Conservation (phyloP, 805 yeast species). For the Wickerhamomyces mucosus region DNA sequence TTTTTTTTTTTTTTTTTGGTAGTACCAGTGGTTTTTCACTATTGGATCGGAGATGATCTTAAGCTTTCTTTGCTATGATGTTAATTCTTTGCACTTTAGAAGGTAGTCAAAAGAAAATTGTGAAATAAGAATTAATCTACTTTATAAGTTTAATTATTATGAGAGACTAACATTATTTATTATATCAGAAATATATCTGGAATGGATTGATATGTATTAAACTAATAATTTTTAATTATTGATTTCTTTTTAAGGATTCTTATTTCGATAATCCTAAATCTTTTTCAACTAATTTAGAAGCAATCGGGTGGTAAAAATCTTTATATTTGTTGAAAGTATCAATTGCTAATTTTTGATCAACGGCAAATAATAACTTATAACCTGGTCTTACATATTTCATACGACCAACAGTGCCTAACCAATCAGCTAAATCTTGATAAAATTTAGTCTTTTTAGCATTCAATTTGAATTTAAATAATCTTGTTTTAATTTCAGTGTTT, state of each 20-base stretch:
- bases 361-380: conserved; percentile 52
- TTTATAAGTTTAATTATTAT: too few relatives aligned
- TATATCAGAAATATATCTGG: too few relatives aligned
- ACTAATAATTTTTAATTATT: background rate
- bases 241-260: conserved; percentile 1
- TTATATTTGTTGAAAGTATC: conserved; percentile 52
- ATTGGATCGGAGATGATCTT: too few relatives aligned
- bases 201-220: too few relatives aligned
- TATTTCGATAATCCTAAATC: conserved; percentile 59
- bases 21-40: too few relatives aligned
- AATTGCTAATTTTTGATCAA: conserved; percentile 57
- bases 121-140: too few relatives aligned
- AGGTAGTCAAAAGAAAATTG: too few relatives aligned
- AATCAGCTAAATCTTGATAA: conserved; percentile 53
- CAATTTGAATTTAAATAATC: conserved; percentile 66
- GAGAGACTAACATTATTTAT: too few relatives aligned
- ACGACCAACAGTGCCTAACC: conserved; percentile 89
- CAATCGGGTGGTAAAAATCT: conserved; percentile 72
- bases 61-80: too few relatives aligned
- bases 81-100: too few relatives aligned
- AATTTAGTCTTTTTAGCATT: conserved; percentile 37
- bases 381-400: conserved; percentile 94
- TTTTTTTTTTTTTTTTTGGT: too few relatives aligned
- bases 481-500: conserved; percentile 75
- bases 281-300: conserved; percentile 72